Base-by-base conservation (phyloP, 257 asterid genomes). In the Solanum clarkiae region DNA sequence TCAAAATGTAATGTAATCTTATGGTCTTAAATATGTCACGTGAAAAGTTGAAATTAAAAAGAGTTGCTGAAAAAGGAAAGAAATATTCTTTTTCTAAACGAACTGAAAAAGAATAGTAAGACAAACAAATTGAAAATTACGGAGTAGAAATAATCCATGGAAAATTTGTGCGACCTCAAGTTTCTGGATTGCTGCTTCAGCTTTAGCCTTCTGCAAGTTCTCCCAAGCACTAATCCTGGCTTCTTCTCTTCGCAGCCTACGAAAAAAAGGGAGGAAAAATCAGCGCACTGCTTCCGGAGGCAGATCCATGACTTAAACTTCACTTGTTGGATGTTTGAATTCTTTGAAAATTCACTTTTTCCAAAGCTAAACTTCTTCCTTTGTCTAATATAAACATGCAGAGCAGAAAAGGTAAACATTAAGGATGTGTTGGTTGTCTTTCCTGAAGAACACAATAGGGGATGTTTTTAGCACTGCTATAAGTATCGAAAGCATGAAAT, bases 131-230 rank as follows among this genome's bases (percentile, higher is more conserved):
- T 20, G n/a, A 59, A 59, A 59, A 1, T 13, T 5, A 59, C 2
- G 14, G 65, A 20, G 26, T 51, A 77, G 47, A 29, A 77, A 77
- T 18, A 29, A 32, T 77, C 26, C 2, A 10, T 51, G 44, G 17
- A 47, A 13, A 24, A 22, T 40, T 24, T 63, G 44, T 11, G 51
- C 22, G 80, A 92, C 89, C 96, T 93, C 96, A 0, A 93, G 96
- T 86, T 91, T 92, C 17, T 87, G 92, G 74, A 93, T 86, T 22
- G 94, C 93, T 32, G 96, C 94, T 88, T 93, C 96, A 32, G 97
- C 94, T 87, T 91, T 92, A 36, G 96, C 97, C 88, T 91, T 92
- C 82, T 93, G 97, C 90, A 93, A 90, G 86, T 93, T 93, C 91
- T 93, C 97, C 97, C 97, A 93, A 11, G 95, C 94, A 70, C 80